phyloP scores from a whole-genome alignment of 2,329 filamentous ascomycete species.

The Dothistroma pini region DNA sequence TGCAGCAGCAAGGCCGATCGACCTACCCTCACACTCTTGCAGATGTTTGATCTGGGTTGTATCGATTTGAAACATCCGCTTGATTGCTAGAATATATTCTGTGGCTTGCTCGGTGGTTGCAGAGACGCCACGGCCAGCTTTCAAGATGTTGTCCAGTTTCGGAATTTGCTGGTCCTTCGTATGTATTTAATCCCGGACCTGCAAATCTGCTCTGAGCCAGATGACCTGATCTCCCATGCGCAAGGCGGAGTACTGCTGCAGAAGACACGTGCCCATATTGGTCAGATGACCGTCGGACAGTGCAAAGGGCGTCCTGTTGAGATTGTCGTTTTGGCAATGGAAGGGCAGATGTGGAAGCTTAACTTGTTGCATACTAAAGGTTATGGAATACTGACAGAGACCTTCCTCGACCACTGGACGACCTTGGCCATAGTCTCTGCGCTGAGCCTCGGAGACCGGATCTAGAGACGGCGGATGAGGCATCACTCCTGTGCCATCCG shows the following conservation, averaged over 20 bases:
- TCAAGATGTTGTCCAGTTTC: not conserved
- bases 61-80: not conserved
- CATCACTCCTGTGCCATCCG: not conserved
- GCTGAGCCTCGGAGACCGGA: not conserved
- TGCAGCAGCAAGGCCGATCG: not conserved
- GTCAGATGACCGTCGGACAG: not conserved
- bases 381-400: not conserved
- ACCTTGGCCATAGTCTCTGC: not conserved
- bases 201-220: slow-evolving; percentile 5
- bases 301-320: not conserved
- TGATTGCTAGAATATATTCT: not conserved
- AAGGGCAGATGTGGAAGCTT: not conserved
- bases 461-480: not conserved
- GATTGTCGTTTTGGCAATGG: not conserved
- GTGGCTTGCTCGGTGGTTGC: not conserved
- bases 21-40: not conserved
- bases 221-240: slow-evolving; percentile 2
- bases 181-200: not conserved
- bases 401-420: not conserved
- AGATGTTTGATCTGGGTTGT: slow-evolving; percentile 5
- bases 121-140: not conserved
- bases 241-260: not conserved
- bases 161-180: not conserved
- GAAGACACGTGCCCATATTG: not conserved
- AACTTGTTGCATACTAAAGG: not conserved